Conservation (phyloP, 257 asterid genomes). For the Thymus quinquecostatus region DNA sequence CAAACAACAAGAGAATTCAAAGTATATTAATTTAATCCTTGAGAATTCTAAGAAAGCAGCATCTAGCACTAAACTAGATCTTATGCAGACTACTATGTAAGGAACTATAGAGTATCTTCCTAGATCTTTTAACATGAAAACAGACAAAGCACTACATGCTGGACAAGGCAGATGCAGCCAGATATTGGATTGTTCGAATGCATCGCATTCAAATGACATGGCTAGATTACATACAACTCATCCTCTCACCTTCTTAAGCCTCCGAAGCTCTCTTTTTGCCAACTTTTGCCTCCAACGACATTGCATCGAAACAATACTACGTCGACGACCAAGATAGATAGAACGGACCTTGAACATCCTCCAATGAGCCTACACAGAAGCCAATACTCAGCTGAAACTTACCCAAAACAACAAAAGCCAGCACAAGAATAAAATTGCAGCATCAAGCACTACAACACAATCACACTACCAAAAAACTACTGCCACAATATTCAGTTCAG, state of each 20-base stretch:
- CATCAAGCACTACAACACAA: conserved; percentile 6
- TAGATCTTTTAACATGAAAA: conserved; percentile 13
- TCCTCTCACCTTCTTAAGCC: conserved; percentile 78
- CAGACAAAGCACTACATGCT: neutral
- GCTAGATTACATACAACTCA: conserved; percentile 1
- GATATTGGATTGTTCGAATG: neutral
- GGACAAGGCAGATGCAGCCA: conserved; percentile 6
- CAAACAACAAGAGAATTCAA: conserved; percentile 15
- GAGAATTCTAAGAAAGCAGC: neutral
- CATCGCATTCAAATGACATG: conserved; percentile 5
- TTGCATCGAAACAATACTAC: conserved; percentile 79
- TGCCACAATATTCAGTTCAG: conserved; percentile 8
- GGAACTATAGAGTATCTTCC: no score
- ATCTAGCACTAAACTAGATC: conserved; percentile 9
- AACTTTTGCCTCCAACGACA: conserved; percentile 93
- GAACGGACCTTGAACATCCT: conserved; percentile 81
- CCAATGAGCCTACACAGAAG: conserved; percentile 74
- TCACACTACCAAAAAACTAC: neutral
- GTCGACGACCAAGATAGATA: conserved; percentile 70
- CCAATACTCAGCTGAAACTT: conserved; percentile 23
- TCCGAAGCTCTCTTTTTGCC: conserved; percentile 85
- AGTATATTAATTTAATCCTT: conserved; percentile 9
- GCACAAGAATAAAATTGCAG: neutral
- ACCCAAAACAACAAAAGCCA: conserved; percentile 20
- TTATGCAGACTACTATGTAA: conserved; percentile 6